A percentile compares a stretch with the other conserved stretches of the same genome.
Conservation (phyloP, 2,329 filamentous ascomycete genomes). For the Stromatinia cepivora region DNA sequence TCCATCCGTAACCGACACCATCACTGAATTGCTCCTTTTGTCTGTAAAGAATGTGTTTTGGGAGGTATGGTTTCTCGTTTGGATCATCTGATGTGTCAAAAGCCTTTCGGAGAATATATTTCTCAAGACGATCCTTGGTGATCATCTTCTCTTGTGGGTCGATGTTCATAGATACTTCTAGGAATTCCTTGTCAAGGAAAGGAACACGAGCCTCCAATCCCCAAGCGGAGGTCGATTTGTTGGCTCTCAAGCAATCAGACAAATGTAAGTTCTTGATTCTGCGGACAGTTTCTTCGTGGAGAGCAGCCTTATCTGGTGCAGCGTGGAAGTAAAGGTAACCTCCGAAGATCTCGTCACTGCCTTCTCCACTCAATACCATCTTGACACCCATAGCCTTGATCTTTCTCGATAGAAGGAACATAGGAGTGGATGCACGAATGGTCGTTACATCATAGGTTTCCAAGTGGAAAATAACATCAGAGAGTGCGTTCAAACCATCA, state of each 20-base stretch:
- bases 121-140: constrained; percentile 72
- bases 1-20: constrained; percentile 98
- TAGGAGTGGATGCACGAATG: constrained; percentile 95
- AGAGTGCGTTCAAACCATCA: constrained; percentile 93
- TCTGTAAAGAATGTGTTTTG: constrained; percentile 92
- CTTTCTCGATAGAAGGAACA: constrained; percentile 97
- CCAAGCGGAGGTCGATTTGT: constrained; percentile 99
- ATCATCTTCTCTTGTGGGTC: constrained; percentile 97
- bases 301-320: constrained; percentile 85
- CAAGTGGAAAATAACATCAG: constrained; percentile 96
- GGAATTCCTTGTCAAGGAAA: constrained; percentile 96
- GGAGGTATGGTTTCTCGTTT: constrained; percentile 79
- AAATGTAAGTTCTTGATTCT: constrained; percentile 96
- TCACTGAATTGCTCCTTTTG: constrained; percentile 99
- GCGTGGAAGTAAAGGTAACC: constrained; percentile 99
- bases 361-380: constrained; percentile 98
- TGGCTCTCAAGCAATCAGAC: constrained; percentile 94
- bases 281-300: constrained; percentile 92
- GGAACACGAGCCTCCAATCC: constrained; percentile 96
- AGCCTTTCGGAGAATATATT: constrained; percentile 96
- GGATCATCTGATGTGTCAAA: constrained; percentile 93
- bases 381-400: constrained; percentile 99
- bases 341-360: constrained; percentile 96
- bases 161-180: constrained; percentile 89
- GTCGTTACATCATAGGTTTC: constrained; percentile 98